Evolutionary conservation across 1,284 basidiomycete species (phyloP).

Genomic region (Trichosporon sp.): DNA sequence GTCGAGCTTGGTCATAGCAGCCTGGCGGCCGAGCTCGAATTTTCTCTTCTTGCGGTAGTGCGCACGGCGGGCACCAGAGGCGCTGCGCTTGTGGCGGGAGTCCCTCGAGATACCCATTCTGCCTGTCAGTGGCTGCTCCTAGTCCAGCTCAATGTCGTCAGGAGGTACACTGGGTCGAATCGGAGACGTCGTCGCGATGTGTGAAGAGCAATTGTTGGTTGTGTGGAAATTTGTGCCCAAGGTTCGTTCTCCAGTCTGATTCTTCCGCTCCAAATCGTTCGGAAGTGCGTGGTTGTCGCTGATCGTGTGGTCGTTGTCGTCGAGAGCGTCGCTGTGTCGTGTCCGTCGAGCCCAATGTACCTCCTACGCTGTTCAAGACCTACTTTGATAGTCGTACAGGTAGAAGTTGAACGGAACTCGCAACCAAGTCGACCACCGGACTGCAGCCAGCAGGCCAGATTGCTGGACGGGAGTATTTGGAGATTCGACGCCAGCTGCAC

Average conservation of each 20-base stretch:
- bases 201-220: not conserved
- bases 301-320: not conserved
- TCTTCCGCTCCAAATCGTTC: not conserved
- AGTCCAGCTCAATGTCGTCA: not conserved
- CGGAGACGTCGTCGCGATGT: not conserved
- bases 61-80: slow-evolving; percentile 87
- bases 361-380: not conserved
- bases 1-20: slow-evolving; percentile 87
- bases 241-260: not conserved
- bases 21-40: slow-evolving; percentile 95
- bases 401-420: not conserved
- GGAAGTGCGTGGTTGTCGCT: not conserved
- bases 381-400: slow-evolving; percentile 10
- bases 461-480: too few relatives aligned
- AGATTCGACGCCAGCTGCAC: too few relatives aligned
- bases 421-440: not conserved
- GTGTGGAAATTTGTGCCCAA: not conserved
- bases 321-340: not conserved
- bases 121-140: slow-evolving; percentile 1
- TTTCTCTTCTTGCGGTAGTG: slow-evolving; percentile 97
- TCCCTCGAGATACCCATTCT: slow-evolving; percentile 82
- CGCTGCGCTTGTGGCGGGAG: slow-evolving; percentile 92
- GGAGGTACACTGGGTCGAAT: not conserved
- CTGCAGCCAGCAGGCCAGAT: not conserved
- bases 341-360: slow-evolving; percentile 7